These are phyloP conservation scores for Chalciporus sphaerocephalus DNA, from an alignment of 768 basidiomycete genomes.

Conservation along the genomic window DNA sequence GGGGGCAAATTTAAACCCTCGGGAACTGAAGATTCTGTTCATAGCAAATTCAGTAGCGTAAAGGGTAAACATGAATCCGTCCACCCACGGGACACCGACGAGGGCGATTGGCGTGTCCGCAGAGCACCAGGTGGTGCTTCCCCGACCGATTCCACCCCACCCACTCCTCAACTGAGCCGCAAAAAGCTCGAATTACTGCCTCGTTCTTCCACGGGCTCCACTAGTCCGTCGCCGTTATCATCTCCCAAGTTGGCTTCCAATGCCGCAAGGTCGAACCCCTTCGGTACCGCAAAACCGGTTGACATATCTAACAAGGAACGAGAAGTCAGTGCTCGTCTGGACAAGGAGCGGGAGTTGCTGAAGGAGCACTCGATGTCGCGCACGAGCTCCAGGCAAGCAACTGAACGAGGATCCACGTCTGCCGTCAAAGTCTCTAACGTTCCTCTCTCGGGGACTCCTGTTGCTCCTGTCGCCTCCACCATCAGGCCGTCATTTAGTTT, in stretches of 20 bases:
- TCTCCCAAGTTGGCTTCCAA: constrained; percentile 68
- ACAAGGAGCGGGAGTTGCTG: constrained; percentile 51
- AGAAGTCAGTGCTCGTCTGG: constrained; percentile 66
- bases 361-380: constrained; percentile 44
- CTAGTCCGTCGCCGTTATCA: constrained; percentile 68
- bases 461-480: constrained; percentile 36
- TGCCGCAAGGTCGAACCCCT: constrained; percentile 63
- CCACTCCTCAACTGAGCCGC: constrained; percentile 76
- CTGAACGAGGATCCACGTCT: constrained; percentile 40
- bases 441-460: constrained; percentile 17
- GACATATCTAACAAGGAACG: constrained; percentile 77
- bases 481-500: constrained; percentile 78
- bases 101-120: constrained; percentile 68
- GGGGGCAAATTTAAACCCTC: constrained; percentile 71
- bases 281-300: constrained; percentile 85
- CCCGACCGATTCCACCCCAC: constrained; percentile 68
- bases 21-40: constrained; percentile 36
- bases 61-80: constrained; percentile 53
- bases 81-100: constrained; percentile 52
- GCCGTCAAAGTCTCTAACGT: constrained; percentile 27
- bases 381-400: constrained; percentile 45
- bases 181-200: constrained; percentile 85
- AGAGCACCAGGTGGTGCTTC: constrained; percentile 50
- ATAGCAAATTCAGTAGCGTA: constrained; percentile 40
- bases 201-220: constrained; percentile 62